Percentiles rank a stretch among this genome's conserved stretches.
These are phyloP conservation scores for Euphrasia confusa DNA, from an alignment of 257 asterid species.

Conservation along the genomic window DNA sequence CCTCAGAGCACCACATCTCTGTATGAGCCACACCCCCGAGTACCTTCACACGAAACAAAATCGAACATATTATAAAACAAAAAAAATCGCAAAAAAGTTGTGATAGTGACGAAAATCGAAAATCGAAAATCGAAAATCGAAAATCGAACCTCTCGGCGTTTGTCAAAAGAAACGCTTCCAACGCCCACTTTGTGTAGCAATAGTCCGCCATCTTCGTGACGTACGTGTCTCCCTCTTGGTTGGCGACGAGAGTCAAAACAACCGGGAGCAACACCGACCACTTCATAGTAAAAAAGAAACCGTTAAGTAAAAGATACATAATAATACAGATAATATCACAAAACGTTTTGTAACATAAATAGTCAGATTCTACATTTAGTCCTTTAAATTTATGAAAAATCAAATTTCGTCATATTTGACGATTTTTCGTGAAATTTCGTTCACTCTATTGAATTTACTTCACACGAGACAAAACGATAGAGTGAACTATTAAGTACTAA, in stretches of 20 bases:
- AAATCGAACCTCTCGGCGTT: constrained; percentile 47
- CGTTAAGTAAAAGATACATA: neutral
- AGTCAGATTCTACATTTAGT: too few species aligned
- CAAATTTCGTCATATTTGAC: too few species aligned
- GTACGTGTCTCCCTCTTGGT: constrained; percentile 47
- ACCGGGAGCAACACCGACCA: constrained; percentile 69
- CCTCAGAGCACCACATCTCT: constrained; percentile 72
- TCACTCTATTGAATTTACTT: too few species aligned
- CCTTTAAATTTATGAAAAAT: too few species aligned
- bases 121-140: too few species aligned
- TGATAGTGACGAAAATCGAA: neutral
- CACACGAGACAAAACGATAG: too few species aligned
- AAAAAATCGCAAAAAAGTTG: neutral
- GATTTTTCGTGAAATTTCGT: too few species aligned
- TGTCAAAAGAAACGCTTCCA: constrained; percentile 52
- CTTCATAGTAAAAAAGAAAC: constrained; percentile 21
- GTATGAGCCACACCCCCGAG: constrained; percentile 87
- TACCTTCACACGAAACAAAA: constrained; percentile 40
- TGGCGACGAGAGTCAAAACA: constrained; percentile 54
- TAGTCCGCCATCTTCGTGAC: constrained; percentile 33
- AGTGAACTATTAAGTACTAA: too few species aligned
- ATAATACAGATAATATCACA: neutral
- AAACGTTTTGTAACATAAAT: neutral
- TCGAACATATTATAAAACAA: too few species aligned
- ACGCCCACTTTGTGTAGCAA: constrained; percentile 68